Evolutionary conservation across 1,284 basidiomycete genomes (phyloP).

Genomic region (Schizopora paradoxa): DNA sequence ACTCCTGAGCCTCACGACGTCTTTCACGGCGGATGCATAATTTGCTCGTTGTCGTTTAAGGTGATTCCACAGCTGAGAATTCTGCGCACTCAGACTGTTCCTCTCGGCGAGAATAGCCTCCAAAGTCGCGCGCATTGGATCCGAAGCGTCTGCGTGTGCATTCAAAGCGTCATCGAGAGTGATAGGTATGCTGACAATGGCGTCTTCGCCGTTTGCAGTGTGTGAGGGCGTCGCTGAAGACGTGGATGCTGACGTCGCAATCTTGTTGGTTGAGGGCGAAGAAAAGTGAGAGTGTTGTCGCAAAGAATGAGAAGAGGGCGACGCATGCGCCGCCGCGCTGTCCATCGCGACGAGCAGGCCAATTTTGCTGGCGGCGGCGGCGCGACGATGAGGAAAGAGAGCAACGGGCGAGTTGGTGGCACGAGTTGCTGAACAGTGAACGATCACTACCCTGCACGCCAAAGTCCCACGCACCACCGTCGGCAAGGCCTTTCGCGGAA

Average conservation of each 20-base stretch:
- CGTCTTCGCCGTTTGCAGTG: conserved; percentile 19
- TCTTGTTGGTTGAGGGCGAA: conserved; percentile 23
- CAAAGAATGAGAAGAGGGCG: conserved; percentile 14
- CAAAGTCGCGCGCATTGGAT: conserved; percentile 63
- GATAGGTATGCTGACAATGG: conserved; percentile 29
- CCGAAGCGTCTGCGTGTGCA: conserved; percentile 41
- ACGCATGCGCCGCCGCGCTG: conserved; percentile 15
- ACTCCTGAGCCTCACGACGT: conserved; percentile 72
- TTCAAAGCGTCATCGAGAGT: conserved; percentile 53
- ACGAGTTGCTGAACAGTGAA: neutral
- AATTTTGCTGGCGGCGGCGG: conserved; percentile 8
- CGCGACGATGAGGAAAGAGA: conserved; percentile 6
- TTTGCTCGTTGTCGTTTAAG: conserved; percentile 81
- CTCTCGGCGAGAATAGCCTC: conserved; percentile 72
- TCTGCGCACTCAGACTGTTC: conserved; percentile 74
- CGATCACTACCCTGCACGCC: neutral
- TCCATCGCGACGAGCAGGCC: conserved; percentile 9
- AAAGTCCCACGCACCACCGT: neutral
- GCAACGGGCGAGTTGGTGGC: neutral
- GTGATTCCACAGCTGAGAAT: conserved; percentile 86
- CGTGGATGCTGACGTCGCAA: conserved; percentile 22
- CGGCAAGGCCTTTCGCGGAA: neutral
- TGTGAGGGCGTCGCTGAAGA: conserved; percentile 27
- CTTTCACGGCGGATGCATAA: conserved; percentile 69
- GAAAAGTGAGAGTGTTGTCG: conserved; percentile 22